These are phyloP conservation scores for Mycena vitilis DNA, from an alignment of 768 basidiomycete genomes.

Conservation along the genomic window DNA sequence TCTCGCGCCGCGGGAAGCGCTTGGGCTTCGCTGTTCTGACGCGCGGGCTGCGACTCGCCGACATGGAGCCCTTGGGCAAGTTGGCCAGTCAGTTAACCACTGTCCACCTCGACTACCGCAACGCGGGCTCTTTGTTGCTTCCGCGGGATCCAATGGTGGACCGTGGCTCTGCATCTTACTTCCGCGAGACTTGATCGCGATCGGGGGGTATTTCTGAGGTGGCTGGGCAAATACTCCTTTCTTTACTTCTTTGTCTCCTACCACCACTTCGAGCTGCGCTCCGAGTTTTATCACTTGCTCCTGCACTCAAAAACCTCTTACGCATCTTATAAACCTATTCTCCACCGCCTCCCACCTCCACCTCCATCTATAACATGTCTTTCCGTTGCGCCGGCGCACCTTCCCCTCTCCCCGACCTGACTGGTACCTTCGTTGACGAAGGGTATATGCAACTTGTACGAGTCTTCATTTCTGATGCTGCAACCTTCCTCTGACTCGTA, in stretches of 20 bases:
- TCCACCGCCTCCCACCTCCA: neutral
- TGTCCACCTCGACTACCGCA: too few relatives aligned
- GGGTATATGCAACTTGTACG: neutral
- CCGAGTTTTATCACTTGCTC: neutral
- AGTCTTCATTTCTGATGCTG: too few relatives aligned
- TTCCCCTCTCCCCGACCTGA: neutral
- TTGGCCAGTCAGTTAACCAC: too few relatives aligned
- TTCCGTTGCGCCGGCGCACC: neutral
- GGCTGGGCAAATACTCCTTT: neutral
- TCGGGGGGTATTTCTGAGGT: neutral
- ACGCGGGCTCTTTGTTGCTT: too few relatives aligned
- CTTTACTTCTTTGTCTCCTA: neutral
- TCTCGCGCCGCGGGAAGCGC: too few relatives aligned
- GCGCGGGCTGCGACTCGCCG: too few relatives aligned
- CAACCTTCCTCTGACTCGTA: neutral
- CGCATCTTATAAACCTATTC: neutral
- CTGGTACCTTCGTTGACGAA: conserved; percentile 3
- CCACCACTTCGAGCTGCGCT: conserved; percentile 16
- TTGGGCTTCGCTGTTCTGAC: too few relatives aligned
- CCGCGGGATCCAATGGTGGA: neutral
- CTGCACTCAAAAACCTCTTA: neutral
- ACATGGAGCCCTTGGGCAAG: too few relatives aligned
- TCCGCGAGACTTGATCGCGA: too few relatives aligned
- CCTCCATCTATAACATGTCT: neutral
- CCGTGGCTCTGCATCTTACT: neutral